Evolutionary conservation across 495 filamentous ascomycete genomes (phyloP).

Genomic region (Tuber calosporum): DNA sequence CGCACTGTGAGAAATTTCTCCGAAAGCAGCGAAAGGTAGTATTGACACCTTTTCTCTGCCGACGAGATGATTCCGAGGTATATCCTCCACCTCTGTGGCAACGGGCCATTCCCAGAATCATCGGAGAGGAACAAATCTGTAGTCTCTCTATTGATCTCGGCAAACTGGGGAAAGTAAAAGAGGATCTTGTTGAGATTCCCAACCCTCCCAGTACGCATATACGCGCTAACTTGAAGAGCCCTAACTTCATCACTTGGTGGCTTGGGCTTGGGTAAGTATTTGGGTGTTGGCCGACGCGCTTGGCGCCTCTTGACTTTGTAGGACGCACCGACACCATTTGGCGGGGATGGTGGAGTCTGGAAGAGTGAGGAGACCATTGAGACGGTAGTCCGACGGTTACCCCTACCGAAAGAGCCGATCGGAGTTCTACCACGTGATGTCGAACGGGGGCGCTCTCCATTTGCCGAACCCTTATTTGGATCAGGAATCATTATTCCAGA

Average conservation of each 20-base stretch:
- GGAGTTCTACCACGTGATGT: constrained; percentile 36
- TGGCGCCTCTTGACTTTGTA: constrained; percentile 36
- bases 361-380: constrained; percentile 35
- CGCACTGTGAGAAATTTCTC: constrained; percentile 33
- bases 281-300: constrained; percentile 28
- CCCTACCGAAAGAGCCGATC: constrained; percentile 28
- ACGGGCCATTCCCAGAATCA: constrained; percentile 29
- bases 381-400: constrained; percentile 28
- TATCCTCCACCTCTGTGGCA: constrained; percentile 32
- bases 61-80: constrained; percentile 30
- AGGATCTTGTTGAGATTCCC: constrained; percentile 35
- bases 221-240: constrained; percentile 24
- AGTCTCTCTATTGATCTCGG: constrained; percentile 30
- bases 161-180: constrained; percentile 32
- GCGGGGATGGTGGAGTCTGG: constrained; percentile 34
- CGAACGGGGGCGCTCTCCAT: constrained; percentile 35
- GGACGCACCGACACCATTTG: constrained; percentile 27
- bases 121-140: constrained; percentile 34
- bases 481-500: constrained; percentile 37
- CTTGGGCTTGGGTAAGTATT: constrained; percentile 30
- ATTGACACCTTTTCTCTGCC: constrained; percentile 34
- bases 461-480: constrained; percentile 30
- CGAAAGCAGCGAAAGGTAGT: constrained; percentile 31
- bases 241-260: constrained; percentile 24
- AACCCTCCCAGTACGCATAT: constrained; percentile 34